Evolutionary conservation across 2,329 filamentous ascomycete genomes (phyloP), one percentile per base, ranked within the genome.

Genomic region (Escovopsis sp.): DNA sequence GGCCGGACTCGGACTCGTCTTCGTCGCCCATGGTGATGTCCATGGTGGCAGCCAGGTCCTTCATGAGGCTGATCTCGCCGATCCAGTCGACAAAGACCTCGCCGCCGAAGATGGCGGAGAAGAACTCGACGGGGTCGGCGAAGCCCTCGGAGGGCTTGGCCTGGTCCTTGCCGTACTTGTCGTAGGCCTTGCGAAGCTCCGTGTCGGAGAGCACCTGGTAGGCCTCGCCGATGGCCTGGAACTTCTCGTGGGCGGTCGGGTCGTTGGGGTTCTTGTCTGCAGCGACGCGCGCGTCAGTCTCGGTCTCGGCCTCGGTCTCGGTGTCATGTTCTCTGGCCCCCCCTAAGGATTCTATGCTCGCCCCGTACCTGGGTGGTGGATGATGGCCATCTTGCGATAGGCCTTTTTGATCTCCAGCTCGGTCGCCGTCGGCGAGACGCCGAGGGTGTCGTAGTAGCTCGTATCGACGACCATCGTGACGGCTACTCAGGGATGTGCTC

Each of bases 41-140:
- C 89, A 98, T 96, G 37, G 88, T 94, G 56, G 87, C 86, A 15
- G 89, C 96, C 43, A 98, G 73, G 57, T 98, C 91, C 68, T 95
- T 96, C 85, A 98, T 95, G 45, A 98, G 77, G 40, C 85, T 91
- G 53, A 98, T 94, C 71, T 98, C 91, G 51, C 91, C 91, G 57
- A 98, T 96, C 72, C 91, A 86, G 68, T 98, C 89, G 47, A 82
- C 72, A 57, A 98, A 98, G 11, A 89, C 87, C 54, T 95, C 89
- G 47, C 91, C 91, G 53, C 91, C 91, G 58, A 98, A 98, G 53
- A 98, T 98, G 70, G 88, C 93, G 55, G 84, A 84, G 67, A 98
- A 98, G 73, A 98, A 98, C 65, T 98, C 91, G 49, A 87, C 75
- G 1, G 91, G 91, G 61, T 98, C 91, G 69, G 85, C 85, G 61